These are phyloP conservation scores for Puccinia coronata DNA, from an alignment of 1,284 basidiomycete genomes.

Conservation along the genomic window DNA sequence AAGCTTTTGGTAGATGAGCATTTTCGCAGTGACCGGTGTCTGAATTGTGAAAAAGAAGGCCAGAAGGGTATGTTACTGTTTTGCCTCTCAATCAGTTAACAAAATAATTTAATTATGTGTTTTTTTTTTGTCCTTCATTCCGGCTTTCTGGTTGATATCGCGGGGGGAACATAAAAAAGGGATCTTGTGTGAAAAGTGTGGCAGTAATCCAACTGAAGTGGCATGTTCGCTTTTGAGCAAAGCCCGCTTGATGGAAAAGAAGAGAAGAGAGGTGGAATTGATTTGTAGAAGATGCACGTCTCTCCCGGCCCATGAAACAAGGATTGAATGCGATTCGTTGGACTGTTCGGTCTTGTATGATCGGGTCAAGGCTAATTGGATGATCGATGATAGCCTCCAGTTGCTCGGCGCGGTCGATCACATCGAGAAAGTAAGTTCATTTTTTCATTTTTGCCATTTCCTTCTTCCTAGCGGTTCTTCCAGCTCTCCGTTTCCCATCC, in stretches of 20 bases:
- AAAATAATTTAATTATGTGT: constrained; percentile 59
- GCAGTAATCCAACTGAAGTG: constrained; percentile 64
- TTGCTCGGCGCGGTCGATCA: constrained; percentile 20
- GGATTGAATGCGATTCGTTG: constrained; percentile 73
- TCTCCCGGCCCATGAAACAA: constrained; percentile 65
- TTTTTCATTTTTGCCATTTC: neutral
- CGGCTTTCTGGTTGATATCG: neutral
- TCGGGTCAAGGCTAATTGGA: constrained; percentile 64
- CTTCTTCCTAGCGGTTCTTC: neutral
- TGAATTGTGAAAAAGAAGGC: constrained; percentile 52
- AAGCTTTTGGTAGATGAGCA: constrained; percentile 53
- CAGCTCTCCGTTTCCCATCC: too few species aligned
- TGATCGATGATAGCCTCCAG: constrained; percentile 2
- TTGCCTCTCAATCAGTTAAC: neutral
- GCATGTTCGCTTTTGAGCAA: constrained; percentile 67
- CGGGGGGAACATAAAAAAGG: neutral
- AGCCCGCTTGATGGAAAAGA: constrained; percentile 66
- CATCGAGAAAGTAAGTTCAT: constrained; percentile 9
- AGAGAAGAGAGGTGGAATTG: constrained; percentile 61
- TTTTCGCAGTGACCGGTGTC: constrained; percentile 53
- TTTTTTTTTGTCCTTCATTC: neutral
- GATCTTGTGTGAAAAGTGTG: constrained; percentile 69
- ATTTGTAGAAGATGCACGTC: constrained; percentile 73
- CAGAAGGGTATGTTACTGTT: constrained; percentile 44
- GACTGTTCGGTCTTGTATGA: constrained; percentile 82